Percentiles rank a stretch among this genome's conserved stretches.
phyloP scores from a whole-genome alignment of 176 grass and related monocot species.

The Oropetium thomaeum region DNA sequence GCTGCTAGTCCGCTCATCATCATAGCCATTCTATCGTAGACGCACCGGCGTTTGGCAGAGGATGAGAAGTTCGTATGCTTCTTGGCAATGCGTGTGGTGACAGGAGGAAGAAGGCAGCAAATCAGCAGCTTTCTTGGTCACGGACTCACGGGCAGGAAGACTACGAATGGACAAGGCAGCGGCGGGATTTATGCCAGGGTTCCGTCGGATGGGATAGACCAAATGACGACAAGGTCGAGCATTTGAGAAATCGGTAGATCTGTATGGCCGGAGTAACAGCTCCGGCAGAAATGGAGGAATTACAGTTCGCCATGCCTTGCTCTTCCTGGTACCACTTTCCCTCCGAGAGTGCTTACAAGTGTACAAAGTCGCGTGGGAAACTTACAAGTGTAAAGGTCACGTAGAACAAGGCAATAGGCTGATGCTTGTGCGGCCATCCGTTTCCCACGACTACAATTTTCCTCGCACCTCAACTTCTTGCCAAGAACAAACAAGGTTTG shows the following conservation, averaged over 20 bases:
- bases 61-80: background rate
- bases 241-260: background rate
- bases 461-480: background rate
- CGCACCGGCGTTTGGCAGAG: background rate
- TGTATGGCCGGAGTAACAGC: background rate
- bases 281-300: background rate
- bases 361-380: background rate
- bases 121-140: background rate
- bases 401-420: background rate
- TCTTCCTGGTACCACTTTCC: background rate
- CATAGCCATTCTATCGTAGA: background rate
- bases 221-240: background rate
- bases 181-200: constrained; percentile 41
- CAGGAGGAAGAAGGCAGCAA: background rate
- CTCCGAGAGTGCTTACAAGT: background rate
- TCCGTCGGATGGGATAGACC: background rate
- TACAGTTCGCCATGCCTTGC: background rate
- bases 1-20: constrained; percentile 46
- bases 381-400: background rate
- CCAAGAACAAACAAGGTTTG: background rate
- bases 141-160: background rate
- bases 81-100: background rate
- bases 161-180: background rate
- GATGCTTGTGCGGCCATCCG: background rate
- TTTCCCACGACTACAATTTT: background rate